Evolutionary conservation across 768 basidiomycete genomes (phyloP).

Genomic region (Amanita phalloides): DNA sequence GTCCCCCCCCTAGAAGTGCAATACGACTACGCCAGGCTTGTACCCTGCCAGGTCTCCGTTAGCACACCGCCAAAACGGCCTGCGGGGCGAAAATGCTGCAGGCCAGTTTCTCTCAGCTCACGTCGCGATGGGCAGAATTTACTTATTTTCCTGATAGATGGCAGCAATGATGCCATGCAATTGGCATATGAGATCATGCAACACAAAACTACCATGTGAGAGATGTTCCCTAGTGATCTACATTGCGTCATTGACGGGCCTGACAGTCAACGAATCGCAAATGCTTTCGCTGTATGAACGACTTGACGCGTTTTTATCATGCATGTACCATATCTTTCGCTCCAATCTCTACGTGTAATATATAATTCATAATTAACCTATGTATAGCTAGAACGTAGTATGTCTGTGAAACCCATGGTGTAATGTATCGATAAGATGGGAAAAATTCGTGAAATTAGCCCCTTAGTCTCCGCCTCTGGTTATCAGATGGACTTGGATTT

Average conservation of each 20-base stretch:
- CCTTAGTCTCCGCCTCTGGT: neutral
- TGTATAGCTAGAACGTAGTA: slow-evolving; percentile 3
- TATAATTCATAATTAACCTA: slow-evolving; percentile 1
- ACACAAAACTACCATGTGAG: slow-evolving; percentile 21
- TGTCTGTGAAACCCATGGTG: neutral
- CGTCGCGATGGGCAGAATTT: slow-evolving; percentile 6
- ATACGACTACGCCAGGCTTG: neutral
- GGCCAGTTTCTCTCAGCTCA: neutral
- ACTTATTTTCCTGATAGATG: neutral
- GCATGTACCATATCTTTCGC: neutral
- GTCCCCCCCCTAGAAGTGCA: neutral
- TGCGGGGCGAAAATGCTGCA: neutral
- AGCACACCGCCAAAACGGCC: neutral
- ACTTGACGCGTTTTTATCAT: neutral
- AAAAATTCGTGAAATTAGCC: neutral
- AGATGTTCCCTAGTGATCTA: neutral
- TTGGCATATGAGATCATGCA: slow-evolving; percentile 17
- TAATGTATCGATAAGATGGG: slow-evolving; percentile 2
- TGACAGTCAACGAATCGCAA: slow-evolving; percentile 22
- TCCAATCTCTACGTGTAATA: neutral
- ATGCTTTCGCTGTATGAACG: slow-evolving; percentile 16
- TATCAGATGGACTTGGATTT: neutral
- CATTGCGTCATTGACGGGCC: slow-evolving; percentile 1
- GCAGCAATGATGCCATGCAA: slow-evolving; percentile 7
- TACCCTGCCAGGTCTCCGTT: neutral